Conservation (phyloP, 73 alveolate species). For the Tetrahymena borealis region DNA sequence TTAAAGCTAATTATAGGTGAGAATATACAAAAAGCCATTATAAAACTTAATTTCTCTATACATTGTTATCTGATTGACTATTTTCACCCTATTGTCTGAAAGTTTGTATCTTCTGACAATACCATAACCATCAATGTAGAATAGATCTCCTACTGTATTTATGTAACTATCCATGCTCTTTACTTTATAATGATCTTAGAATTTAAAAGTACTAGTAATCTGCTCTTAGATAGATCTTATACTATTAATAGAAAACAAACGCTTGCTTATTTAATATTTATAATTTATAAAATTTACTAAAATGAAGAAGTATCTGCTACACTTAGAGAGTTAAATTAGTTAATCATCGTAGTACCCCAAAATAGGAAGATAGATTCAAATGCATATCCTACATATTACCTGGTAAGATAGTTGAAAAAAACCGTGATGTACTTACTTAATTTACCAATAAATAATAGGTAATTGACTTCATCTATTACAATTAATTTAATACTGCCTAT, state of each 20-base stretch:
- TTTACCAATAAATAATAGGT: not conserved
- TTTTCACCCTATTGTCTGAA: not conserved
- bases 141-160: not conserved
- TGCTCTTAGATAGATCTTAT: not conserved
- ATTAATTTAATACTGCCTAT: not conserved
- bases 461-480: not conserved
- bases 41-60: not conserved
- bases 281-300: not conserved
- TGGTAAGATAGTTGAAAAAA: not conserved
- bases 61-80: not conserved
- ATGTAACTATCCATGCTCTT: not conserved
- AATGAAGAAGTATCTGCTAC: not conserved
- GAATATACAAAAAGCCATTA: not conserved
- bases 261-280: not conserved
- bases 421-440: not conserved
- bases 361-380: not conserved
- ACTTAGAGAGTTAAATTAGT: not conserved
- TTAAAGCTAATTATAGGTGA: not conserved
- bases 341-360: not conserved
- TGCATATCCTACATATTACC: not conserved
- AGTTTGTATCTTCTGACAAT: not conserved
- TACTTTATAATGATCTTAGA: not conserved
- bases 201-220: not conserved
- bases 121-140: not conserved
- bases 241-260: not conserved